Base-by-base conservation (phyloP, 257 asterid genomes). In the Plantago elongata region DNA sequence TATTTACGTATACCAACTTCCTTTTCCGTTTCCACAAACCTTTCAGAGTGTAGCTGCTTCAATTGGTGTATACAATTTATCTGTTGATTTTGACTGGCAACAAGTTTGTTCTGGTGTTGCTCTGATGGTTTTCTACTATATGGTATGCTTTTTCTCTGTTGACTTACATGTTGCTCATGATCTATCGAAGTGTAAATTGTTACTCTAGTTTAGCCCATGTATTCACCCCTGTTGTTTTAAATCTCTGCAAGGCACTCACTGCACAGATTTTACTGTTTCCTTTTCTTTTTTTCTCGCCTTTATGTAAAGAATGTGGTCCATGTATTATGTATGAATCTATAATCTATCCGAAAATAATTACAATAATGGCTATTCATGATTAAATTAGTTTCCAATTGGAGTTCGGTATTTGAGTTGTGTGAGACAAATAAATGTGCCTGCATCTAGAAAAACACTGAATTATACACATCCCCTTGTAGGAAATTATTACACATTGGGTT, bases 1-100 rank as follows among this genome's bases (percentile, higher is more conserved):
- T 61, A 85, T 89, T 48, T 93, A 89, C 69, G 64, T 75, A 60
- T 87, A 89, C 75, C 99, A 93, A 84, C 94, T 93, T 69, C 97
- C 83, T 70, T 27, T 93, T 73, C 77, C 72, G 65, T 75, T 89
- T 68, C 85, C 87, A 18, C 82, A 74, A 50, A 70, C 78, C 57
- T 61, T 78, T 65, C 76, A 73, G 62, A 57, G 34, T 57, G 58
- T 84, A 55, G 78, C 85, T 27, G 84, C 81, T 58, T 81, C 75
- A 61, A 73, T 89, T 51, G 96, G 99, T 56, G 81, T 93, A 52
- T 87, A 80, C 81, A 77, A 81, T 75, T 72, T 80, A 69, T 82
- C 92, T 57, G 73, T 64, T 48, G 74, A 77, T 61, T 83, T 92
- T 54, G 86, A 80, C 76, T 75, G 89, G 89, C 96, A 85, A 81